phyloP scores from a whole-genome alignment of 208 protist species.

The Novymonas esmeraldas region DNA sequence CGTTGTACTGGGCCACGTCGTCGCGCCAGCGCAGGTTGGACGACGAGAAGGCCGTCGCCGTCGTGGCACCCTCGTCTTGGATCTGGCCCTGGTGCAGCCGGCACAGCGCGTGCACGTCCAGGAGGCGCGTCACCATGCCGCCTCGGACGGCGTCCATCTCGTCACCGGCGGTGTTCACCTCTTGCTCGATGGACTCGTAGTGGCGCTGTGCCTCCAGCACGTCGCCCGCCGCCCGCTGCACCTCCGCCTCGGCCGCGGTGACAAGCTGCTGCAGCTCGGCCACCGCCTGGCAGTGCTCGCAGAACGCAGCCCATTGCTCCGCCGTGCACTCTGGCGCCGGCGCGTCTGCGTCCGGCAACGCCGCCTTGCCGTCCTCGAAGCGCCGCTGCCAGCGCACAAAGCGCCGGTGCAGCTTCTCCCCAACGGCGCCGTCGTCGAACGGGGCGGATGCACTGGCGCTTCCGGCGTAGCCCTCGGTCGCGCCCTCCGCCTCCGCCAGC shows the following conservation, averaged over 20 bases:
- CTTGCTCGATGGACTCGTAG: slow-evolving; percentile 14
- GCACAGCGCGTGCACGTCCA: slow-evolving; percentile 80
- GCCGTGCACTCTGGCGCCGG: slow-evolving; percentile 43
- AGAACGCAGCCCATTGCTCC: slow-evolving; percentile 66
- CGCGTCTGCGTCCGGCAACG: slow-evolving; percentile 25
- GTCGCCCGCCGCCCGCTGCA: slow-evolving; percentile 27
- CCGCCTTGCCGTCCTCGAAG: slow-evolving; percentile 58
- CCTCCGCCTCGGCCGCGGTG: slow-evolving; percentile 22
- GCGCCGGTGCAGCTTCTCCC: slow-evolving; percentile 75
- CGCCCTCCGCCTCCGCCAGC: slow-evolving; percentile 39
- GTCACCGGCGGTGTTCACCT: slow-evolving; percentile 31
- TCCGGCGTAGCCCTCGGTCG: slow-evolving; percentile 38
- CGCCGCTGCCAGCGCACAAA: slow-evolving; percentile 70
- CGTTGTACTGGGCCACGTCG: slow-evolving; percentile 83
- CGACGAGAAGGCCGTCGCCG: slow-evolving; percentile 81
- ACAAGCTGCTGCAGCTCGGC: slow-evolving; percentile 41
- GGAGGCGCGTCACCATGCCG: slow-evolving; percentile 36
- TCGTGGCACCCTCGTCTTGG: slow-evolving; percentile 86
- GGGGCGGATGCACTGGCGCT: slow-evolving; percentile 41
- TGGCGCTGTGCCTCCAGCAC: slow-evolving; percentile 34
- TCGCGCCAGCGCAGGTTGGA: slow-evolving; percentile 75
- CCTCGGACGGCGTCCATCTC: slow-evolving; percentile 25
- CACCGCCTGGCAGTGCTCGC: slow-evolving; percentile 49
- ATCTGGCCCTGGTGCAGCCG: slow-evolving; percentile 92
- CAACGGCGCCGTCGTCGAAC: slow-evolving; percentile 58